Conservation (phyloP, 1,284 basidiomycete species). For the Schizophyllum commune region DNA sequence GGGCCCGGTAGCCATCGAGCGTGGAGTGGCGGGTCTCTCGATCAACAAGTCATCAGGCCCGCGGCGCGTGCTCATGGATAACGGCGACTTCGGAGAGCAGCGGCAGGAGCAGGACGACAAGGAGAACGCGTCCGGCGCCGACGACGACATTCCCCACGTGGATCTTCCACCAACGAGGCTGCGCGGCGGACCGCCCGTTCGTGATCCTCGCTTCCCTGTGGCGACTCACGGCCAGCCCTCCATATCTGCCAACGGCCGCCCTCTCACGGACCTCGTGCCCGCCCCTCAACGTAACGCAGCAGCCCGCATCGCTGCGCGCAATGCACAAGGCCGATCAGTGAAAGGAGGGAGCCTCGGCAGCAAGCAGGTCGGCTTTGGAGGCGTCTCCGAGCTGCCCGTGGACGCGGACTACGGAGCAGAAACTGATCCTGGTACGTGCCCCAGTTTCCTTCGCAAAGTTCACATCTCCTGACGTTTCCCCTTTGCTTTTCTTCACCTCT, state of each 20-base stretch:
- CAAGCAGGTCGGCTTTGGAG: not conserved
- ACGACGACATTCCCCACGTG: constrained; percentile 23
- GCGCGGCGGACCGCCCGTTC: constrained; percentile 15
- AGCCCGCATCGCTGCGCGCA: not conserved
- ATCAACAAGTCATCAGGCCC: constrained; percentile 6
- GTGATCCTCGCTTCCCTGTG: constrained; percentile 8
- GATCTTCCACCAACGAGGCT: constrained; percentile 15
- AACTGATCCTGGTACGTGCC: not conserved
- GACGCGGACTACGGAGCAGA: not conserved
- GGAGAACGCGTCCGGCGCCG: constrained; percentile 33
- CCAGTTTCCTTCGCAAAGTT: no score
- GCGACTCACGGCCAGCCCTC: constrained; percentile 8
- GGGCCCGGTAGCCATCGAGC: constrained; percentile 34
- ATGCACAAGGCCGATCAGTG: not conserved
- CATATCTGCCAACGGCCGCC: constrained; percentile 9
- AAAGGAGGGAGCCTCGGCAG: not conserved
- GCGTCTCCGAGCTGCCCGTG: not conserved
- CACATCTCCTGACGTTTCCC: no score
- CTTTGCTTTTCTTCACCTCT: not conserved
- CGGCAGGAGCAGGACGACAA: constrained; percentile 31
- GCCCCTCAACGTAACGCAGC: constrained; percentile 9
- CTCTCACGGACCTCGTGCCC: constrained; percentile 6
- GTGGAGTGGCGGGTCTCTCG: constrained; percentile 17
- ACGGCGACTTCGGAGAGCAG: constrained; percentile 13
- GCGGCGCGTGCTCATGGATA: constrained; percentile 31